Evolutionary conservation across 768 basidiomycete species (phyloP), one percentile per base, ranked within the genome.

Genomic region (Leccinum barrowsii): DNA sequence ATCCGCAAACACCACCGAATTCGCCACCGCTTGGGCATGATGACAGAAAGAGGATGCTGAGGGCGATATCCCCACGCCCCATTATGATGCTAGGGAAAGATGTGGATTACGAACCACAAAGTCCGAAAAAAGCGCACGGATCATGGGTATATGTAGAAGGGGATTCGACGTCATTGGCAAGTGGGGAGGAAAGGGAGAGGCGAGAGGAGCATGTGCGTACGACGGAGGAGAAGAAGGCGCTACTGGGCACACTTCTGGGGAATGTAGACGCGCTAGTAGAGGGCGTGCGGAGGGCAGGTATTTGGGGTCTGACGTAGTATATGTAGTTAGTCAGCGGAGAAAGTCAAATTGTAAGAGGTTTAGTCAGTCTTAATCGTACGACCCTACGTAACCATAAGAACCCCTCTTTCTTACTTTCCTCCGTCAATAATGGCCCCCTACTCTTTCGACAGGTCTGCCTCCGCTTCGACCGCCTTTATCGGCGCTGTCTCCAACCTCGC

Each of bases 191-290:
- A 7, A 54, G 52, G 30, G 70, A 59, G 34, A 15, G 6, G 28
- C 7, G 21, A 26, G 51, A 65, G 3, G 53, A 59, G 50, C 55
- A 60, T 34, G 63, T 75, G 60, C 79, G 80, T 64, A 88, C 85
- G 46, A 92, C 85, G 46, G 87, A 90, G 58, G 89, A 94, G 75
- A 94, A 94, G 77, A 92, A 88, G 72, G 84, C 85, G 68, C 70
- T 90, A 47, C 67, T 96, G 57, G 88, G 89, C 0, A 86, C 82
- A 48, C 87, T 94, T 84, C 73, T 96, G 47, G 93, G 92, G 4
- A 95, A 96, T 69, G 94, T 96, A 3, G 94, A 95, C 69, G 88
- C 90, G 30, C 79, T 96, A 10, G 91, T 96, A 5, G 91, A 92
- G 61, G 87, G 92, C 0, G 89, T 96, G 34, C 79, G 87, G 60